Percentiles rank a stretch among this genome's conserved stretches.
These are phyloP conservation scores for Exophiala phaeomuriformis DNA, from an alignment of 2,329 filamentous ascomycete species.

Conservation along the genomic window DNA sequence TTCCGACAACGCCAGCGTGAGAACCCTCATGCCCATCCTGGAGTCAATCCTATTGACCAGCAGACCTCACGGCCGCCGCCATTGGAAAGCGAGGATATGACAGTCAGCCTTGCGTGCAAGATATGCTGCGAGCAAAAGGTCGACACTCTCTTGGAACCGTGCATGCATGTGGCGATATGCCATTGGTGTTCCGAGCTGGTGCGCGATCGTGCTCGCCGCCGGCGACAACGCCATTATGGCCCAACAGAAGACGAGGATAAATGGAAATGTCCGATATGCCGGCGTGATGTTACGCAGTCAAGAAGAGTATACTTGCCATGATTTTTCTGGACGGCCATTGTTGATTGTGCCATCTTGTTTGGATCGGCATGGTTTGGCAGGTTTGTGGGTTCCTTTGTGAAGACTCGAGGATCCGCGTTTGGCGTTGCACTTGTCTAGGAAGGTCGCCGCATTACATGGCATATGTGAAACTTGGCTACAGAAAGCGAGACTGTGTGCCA, in stretches of 20 bases:
- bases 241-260: background rate
- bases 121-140: constrained; percentile 26
- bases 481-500: no score
- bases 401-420: background rate
- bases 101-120: constrained; percentile 22
- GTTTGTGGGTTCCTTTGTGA: no score
- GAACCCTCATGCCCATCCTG: constrained; percentile 4
- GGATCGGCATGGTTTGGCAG: no score
- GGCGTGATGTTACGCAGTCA: constrained; percentile 9
- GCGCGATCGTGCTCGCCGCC: constrained; percentile 4
- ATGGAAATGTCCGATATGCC: constrained; percentile 23
- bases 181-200: constrained; percentile 24
- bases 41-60: constrained; percentile 22
- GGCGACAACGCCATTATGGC: background rate
- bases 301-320: constrained; percentile 18
- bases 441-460: background rate
- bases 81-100: constrained; percentile 19
- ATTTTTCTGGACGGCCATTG: background rate
- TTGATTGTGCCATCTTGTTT: no score
- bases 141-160: constrained; percentile 24
- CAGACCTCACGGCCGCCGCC: constrained; percentile 18
- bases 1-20: background rate
- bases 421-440: background rate
- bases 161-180: constrained; percentile 26
- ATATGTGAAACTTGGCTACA: no score